Evolutionary conservation across 345 rosid genomes (phyloP), one percentile per base, ranked within the genome.

Genomic region (Diplotaxis tenuifolia): DNA sequence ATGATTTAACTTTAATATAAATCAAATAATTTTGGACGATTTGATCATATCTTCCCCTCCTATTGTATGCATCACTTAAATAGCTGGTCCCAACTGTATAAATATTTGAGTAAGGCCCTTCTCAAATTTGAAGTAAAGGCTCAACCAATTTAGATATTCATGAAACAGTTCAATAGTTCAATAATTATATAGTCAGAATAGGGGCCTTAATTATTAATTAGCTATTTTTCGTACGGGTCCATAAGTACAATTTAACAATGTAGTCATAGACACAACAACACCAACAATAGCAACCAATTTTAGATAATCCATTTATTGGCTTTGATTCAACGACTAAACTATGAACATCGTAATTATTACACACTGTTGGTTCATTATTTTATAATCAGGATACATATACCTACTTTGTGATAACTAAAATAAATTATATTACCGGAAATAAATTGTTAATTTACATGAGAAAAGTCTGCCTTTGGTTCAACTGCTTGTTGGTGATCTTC

Each of bases 71-170:
- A 64, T 64, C 80, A 76, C 21, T 57, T 16, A 71, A 70, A 64
- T 70, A 36, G 49, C 64, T 63, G 75, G 80, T 63, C 80, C 80
- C 75, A 64, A 47, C 23, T 71, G 68, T 47, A 47, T 59, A 70
- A 34, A 23, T 57, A 32, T 57, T 64, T 36, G 62, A 64, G 73
- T 32, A 71, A 23, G 80, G 76, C 28, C 45, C 80, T 60, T 7
- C 3, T 57, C 16, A 3, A 16, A 40, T 62, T 54, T 27, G 54
- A 75, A 69, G 66, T 31, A 40, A 34, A 71, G 76, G 65, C 74
- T 36, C 32, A 47, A 58, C 72, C 58, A 64, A 18, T 59, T 52
- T 52, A 52, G 56, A 52, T 20, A 45, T 2, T 14, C 19, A 45
- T 45, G 50, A 45, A 45, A 45, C 50, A 45, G 50, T 45, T 45